Percentiles rank a stretch among this genome's conserved stretches.
Conservation (phyloP, 2,329 filamentous ascomycete genomes). For the Aureobasidium namibiae region DNA sequence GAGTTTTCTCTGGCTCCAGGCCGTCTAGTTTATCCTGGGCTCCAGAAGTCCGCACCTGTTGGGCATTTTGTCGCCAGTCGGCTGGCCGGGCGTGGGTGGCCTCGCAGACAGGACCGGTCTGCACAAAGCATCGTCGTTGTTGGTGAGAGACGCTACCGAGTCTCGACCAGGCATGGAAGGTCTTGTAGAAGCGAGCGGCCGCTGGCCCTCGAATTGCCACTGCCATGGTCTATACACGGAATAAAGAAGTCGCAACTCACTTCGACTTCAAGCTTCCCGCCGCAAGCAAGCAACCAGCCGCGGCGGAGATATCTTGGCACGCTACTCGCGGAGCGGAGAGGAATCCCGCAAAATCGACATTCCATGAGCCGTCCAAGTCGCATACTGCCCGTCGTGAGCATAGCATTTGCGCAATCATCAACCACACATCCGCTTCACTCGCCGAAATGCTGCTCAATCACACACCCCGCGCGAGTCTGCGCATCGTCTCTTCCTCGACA, state of each 20-base stretch:
- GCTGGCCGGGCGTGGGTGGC: not conserved
- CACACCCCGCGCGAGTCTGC: slow-evolving; percentile 5
- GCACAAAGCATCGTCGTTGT: not conserved
- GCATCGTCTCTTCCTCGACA: slow-evolving; percentile 11
- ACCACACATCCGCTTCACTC: not conserved
- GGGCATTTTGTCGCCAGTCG: not conserved
- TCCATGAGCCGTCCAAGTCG: not conserved
- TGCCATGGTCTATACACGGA: not conserved
- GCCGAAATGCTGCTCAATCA: slow-evolving; percentile 6
- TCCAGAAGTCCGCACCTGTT: not conserved
- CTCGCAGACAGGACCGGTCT: not conserved
- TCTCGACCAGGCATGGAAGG: slow-evolving; percentile 36
- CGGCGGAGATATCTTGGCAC: not conserved
- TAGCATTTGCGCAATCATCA: not conserved
- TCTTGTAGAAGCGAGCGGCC: slow-evolving; percentile 33
- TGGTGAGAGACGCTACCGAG: not conserved
- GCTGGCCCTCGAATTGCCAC: slow-evolving; percentile 7
- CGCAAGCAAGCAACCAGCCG: not conserved
- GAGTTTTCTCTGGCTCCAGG: too few relatives aligned
- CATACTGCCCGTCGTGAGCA: not conserved
- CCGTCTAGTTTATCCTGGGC: not conserved
- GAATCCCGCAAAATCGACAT: slow-evolving; percentile 3
- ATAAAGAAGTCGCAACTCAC: not conserved
- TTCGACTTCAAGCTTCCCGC: not conserved
- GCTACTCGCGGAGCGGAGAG: not conserved